phyloP scores from a whole-genome alignment of 2,329 filamentous ascomycete species.

The Aureobasidium sp. region DNA sequence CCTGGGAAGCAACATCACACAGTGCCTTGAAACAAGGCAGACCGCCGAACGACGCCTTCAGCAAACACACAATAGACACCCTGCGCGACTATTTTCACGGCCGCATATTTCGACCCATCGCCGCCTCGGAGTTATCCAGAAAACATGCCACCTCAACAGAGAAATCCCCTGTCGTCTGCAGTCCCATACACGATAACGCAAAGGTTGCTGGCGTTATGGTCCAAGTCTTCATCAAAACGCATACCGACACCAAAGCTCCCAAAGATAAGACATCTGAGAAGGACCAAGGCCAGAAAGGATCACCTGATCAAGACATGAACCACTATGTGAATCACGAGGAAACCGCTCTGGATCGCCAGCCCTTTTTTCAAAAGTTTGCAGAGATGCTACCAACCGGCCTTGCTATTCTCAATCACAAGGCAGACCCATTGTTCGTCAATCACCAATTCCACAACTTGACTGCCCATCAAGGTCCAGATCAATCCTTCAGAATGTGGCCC shows the following conservation, averaged over 20 bases:
- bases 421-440: conserved; percentile 39
- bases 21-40: conserved; percentile 28
- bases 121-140: conserved; percentile 16
- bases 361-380: conserved; percentile 36
- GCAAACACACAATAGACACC: conserved; percentile 26
- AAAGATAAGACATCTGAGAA: not conserved
- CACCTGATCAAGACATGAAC: not conserved
- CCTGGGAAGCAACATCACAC: conserved; percentile 30
- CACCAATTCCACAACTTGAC: conserved; percentile 39
- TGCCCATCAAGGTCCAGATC: conserved; percentile 30
- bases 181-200: conserved; percentile 15
- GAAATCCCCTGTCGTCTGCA: conserved; percentile 18
- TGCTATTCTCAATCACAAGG: conserved; percentile 36
- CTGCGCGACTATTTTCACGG: conserved; percentile 24
- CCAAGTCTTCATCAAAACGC: conserved; percentile 16
- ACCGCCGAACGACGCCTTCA: conserved; percentile 24
- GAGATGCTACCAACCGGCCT: conserved; percentile 38
- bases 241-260: not conserved
- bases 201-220: conserved; percentile 16
- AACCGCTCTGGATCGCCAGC: conserved; percentile 26
- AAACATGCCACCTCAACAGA: not conserved
- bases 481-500: conserved; percentile 37
- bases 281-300: not conserved
- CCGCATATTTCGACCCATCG: conserved; percentile 17
- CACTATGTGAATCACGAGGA: not conserved